Conservation (phyloP, 1,284 basidiomycete species). For the Hymenochaete sp. region DNA sequence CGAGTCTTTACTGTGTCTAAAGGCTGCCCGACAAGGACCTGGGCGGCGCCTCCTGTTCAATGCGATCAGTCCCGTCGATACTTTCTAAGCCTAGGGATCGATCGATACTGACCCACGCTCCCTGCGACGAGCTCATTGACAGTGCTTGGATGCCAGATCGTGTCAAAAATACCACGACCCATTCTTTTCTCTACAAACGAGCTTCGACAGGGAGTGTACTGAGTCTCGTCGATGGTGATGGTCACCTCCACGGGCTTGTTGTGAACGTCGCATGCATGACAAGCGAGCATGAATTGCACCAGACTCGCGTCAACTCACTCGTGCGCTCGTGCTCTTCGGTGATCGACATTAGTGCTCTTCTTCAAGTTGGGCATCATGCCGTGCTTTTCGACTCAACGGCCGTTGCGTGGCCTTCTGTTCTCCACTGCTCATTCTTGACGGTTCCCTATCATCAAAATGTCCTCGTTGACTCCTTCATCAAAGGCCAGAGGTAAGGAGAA, state of each 20-base stretch:
- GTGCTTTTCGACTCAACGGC: too few relatives aligned
- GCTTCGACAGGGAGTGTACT: not conserved
- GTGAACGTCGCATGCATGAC: too few relatives aligned
- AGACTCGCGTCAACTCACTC: constrained; percentile 8
- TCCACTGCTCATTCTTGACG: not conserved
- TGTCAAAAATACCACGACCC: constrained; percentile 13
- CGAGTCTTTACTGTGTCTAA: constrained; percentile 83
- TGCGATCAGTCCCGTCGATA: not conserved
- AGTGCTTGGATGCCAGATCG: constrained; percentile 28
- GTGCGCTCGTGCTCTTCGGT: too few relatives aligned
- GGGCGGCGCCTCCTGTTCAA: constrained; percentile 27
- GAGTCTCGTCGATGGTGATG: too few relatives aligned
- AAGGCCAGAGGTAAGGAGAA: constrained; percentile 11
- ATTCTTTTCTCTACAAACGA: constrained; percentile 1
- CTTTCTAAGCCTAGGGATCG: constrained; percentile 27
- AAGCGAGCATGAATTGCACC: too few relatives aligned
- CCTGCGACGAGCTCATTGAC: constrained; percentile 71
- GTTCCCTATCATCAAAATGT: not conserved
- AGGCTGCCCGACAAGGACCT: constrained; percentile 79
- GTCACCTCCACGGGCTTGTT: not conserved
- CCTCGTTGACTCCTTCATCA: not conserved
- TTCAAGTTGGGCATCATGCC: too few relatives aligned
- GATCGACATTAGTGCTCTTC: too few relatives aligned
- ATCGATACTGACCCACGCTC: constrained; percentile 63
- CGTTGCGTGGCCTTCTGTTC: too few relatives aligned